Base-by-base conservation (phyloP, 1,284 basidiomycete species). In the Pseudozyma thailandica region DNA sequence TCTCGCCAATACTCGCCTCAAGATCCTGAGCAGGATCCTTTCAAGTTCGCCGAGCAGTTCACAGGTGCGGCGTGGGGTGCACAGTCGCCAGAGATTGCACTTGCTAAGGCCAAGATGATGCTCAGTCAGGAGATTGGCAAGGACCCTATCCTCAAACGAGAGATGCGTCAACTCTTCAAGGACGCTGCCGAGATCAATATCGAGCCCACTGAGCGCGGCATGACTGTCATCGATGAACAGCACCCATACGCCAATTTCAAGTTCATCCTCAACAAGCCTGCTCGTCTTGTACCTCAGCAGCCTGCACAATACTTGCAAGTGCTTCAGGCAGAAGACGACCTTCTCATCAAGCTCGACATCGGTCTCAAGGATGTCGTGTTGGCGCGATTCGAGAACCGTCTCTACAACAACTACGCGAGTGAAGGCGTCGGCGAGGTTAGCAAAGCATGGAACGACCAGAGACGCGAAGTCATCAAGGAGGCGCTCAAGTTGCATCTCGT, bases 221-320 rank as follows among this genome's bases (percentile, higher is more conserved):
- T 92, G 70, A 86, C 86, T 25, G 93, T 94, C 82, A 97, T 98
- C 50, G 92, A 94, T 78, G 90, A 94, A 72, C 88, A 90, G 74
- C 92, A 97, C 83, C 88, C 89, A 0, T 96, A 92, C 84, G 93
- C 90, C 81, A 94, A 90, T 75, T 98, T 98, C 88, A 98, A 98
- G 86, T 98, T 97, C 85, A 86, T 98, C 37, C 85, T 88, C 38
- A 87, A 90, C 74, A 98, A 98, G 82, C 90, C 89, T 10, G 87
- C 93, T 28, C 83, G 83, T n/a, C 87, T 89, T 7, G 90, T 97
- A 87, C 56, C 79, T 10, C 61, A 61, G 28, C 62, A 75, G 21
- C 69, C 76, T 18, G 70, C 91, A 8, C 93, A 95, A 78, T 96
- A 95, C 84, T 86, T 98, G 28, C 90, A 93, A 74, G 96, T 98